These are phyloP conservation scores for Conticribra weissflogii DNA, from an alignment of 108 stramenopile species.

Conservation along the genomic window DNA sequence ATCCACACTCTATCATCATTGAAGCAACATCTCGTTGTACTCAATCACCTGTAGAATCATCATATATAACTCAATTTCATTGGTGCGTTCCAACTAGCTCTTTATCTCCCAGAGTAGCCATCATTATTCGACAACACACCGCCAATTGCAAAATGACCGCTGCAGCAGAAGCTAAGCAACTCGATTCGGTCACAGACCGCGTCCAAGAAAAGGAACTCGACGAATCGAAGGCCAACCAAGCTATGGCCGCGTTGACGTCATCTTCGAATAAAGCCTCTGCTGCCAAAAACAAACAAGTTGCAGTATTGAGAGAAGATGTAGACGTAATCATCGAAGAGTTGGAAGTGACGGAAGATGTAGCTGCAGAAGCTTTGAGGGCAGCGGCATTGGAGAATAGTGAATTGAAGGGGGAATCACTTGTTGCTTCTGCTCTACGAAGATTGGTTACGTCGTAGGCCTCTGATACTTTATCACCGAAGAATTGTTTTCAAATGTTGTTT, in stretches of 20 bases:
- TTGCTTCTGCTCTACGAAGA: slow-evolving; percentile 66
- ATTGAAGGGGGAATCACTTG: slow-evolving; percentile 39
- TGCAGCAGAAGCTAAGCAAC: slow-evolving; percentile 79
- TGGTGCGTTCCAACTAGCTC: no score
- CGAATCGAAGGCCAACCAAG: slow-evolving; percentile 68
- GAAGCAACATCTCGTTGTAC: no score
- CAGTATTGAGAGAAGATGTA: slow-evolving; percentile 74
- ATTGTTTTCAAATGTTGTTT: no score
- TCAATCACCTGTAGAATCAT: no score
- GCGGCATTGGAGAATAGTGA: slow-evolving; percentile 41
- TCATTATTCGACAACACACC: background rate
- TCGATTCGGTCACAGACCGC: slow-evolving; percentile 82
- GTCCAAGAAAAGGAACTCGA: slow-evolving; percentile 78
- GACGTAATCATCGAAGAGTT: slow-evolving; percentile 66
- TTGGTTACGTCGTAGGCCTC: slow-evolving; percentile 56
- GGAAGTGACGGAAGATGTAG: slow-evolving; percentile 76
- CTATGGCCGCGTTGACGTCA: slow-evolving; percentile 61
- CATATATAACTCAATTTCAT: no score
- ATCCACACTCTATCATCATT: no score
- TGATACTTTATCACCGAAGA: no score
- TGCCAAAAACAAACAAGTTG: slow-evolving; percentile 18
- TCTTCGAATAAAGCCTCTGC: slow-evolving; percentile 22
- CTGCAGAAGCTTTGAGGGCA: slow-evolving; percentile 57
- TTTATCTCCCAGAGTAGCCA: no score
- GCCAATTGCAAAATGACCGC: slow-evolving; percentile 60